Base-by-base conservation (phyloP, 1,284 basidiomycete genomes). In the Limonomyces culmigenus region DNA sequence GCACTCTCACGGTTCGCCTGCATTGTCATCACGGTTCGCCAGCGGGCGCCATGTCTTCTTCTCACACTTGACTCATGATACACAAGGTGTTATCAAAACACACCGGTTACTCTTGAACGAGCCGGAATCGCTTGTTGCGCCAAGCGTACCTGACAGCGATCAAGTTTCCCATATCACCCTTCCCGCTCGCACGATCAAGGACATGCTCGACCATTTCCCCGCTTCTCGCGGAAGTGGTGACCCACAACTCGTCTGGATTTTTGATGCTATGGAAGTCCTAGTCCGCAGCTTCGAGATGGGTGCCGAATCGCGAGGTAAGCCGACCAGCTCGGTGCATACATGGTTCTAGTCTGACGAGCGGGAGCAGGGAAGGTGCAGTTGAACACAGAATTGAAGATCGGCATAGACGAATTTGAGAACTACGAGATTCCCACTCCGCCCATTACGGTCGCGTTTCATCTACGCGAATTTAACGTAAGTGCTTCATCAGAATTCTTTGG, bases 121-220 rank as follows among this genome's bases (percentile, higher is more conserved):
- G 2, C 65, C 70, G 23, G 63, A 62, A 2, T 62, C 68, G 12
- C 60, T 76, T 21, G 59, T 76, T 45, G 67, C 71, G 1, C 83
- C 81, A 3, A 65, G 63, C 13, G 52, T 67, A 8, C 70, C 70
- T 5, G 66, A 74, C 33, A 50, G 60, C 5, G 45, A 54, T 0
- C 60, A 64, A 31, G 69, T 77, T 51, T 79, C 76, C n/a, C 63
- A 62, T 14, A 51, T 86, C 11, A 70, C 62, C 4, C 72, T 86
- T 38, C 76, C 76, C 2, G 74, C 81, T 14, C 67, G 66, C 43
- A 65, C 70, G 4, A 52, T 86, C 33, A 73, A 64, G 48, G 77
- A 81, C 45, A 70, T 86, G 50, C 65, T 84, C n/a, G 81, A 85
- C 32, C 80, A 84, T 48, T 86, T 86, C 42, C 70, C 77, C 0